Evolutionary conservation across 768 basidiomycete species (phyloP).

Genomic region (Cyclocybe aegerita): DNA sequence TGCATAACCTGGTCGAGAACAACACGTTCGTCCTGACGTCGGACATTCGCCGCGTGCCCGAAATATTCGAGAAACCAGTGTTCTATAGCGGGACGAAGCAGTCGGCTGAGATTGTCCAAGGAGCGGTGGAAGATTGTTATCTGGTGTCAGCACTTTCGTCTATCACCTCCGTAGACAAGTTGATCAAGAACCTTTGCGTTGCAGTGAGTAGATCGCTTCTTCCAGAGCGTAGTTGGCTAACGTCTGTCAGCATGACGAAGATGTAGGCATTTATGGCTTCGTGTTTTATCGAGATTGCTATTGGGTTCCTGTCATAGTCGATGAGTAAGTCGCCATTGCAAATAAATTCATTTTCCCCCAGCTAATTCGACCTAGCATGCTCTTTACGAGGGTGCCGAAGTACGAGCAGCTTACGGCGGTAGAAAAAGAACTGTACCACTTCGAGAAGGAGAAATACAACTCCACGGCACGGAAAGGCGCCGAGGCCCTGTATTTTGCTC

Average conservation of each 20-base stretch:
- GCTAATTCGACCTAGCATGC: slow-evolving; percentile 29
- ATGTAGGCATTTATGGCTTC: slow-evolving; percentile 58
- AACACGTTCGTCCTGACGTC: slow-evolving; percentile 15
- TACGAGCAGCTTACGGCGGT: slow-evolving; percentile 43
- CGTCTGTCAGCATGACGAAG: slow-evolving; percentile 40
- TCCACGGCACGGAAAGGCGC: slow-evolving; percentile 42
- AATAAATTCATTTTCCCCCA: not conserved
- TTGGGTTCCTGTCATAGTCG: slow-evolving; percentile 55
- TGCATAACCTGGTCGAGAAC: slow-evolving; percentile 26
- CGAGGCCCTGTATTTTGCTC: slow-evolving; percentile 50
- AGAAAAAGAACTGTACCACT: slow-evolving; percentile 47
- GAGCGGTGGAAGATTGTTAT: slow-evolving; percentile 53
- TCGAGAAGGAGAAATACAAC: slow-evolving; percentile 48
- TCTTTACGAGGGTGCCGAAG: slow-evolving; percentile 50
- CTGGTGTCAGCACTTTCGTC: slow-evolving; percentile 52
- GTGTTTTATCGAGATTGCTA: slow-evolving; percentile 52
- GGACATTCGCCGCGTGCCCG: slow-evolving; percentile 42
- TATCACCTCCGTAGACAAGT: slow-evolving; percentile 39
- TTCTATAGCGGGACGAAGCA: slow-evolving; percentile 44
- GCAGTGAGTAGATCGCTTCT: slow-evolving; percentile 20
- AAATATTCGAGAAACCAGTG: slow-evolving; percentile 50
- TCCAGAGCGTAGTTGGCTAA: not conserved
- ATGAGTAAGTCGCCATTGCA: slow-evolving; percentile 40
- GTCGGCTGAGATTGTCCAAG: slow-evolving; percentile 48
- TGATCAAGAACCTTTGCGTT: slow-evolving; percentile 52